phyloP scores from a whole-genome alignment of 140 eudicot genomes.

The Oenanthe javanica region DNA sequence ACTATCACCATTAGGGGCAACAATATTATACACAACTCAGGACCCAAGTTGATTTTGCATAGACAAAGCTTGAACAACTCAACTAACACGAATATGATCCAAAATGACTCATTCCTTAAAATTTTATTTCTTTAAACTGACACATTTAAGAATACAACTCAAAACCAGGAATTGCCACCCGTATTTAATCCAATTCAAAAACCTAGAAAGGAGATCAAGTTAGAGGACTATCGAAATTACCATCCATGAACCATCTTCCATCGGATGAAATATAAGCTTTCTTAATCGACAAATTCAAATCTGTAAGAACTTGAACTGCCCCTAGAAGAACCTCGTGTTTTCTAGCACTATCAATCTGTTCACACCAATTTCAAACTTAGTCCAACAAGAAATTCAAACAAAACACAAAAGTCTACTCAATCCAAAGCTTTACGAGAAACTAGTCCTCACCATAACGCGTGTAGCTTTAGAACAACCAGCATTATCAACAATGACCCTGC shows the following conservation, averaged over 20 bases:
- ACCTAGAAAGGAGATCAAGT: not conserved
- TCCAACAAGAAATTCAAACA: not conserved
- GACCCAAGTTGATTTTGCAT: not conserved
- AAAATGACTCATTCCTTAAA: not conserved
- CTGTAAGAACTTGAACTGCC: constrained; percentile 87
- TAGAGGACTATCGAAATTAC: constrained; percentile 21
- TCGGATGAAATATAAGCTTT: constrained; percentile 93
- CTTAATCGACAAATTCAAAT: constrained; percentile 68
- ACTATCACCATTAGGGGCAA: not conserved
- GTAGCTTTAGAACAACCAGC: constrained; percentile 76
- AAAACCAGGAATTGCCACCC: not conserved
- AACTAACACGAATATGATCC: not conserved
- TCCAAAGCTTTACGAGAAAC: not conserved
- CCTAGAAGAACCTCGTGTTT: constrained; percentile 76
- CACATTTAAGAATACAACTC: not conserved
- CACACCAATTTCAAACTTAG: constrained; percentile 2
- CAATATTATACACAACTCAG: not conserved
- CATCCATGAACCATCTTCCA: constrained; percentile 99
- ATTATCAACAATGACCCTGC: constrained; percentile 87
- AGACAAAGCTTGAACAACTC: constrained; percentile 8
- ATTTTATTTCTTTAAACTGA: no score
- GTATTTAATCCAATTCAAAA: no score
- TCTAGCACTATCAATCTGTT: constrained; percentile 84
- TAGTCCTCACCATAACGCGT: constrained; percentile 55
- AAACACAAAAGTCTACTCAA: not conserved